A percentile compares a stretch with the other conserved stretches of the same genome.
These are phyloP conservation scores for Coccomyxa sp. DNA, from an alignment of 139 green algal genomes.

Conservation along the genomic window DNA sequence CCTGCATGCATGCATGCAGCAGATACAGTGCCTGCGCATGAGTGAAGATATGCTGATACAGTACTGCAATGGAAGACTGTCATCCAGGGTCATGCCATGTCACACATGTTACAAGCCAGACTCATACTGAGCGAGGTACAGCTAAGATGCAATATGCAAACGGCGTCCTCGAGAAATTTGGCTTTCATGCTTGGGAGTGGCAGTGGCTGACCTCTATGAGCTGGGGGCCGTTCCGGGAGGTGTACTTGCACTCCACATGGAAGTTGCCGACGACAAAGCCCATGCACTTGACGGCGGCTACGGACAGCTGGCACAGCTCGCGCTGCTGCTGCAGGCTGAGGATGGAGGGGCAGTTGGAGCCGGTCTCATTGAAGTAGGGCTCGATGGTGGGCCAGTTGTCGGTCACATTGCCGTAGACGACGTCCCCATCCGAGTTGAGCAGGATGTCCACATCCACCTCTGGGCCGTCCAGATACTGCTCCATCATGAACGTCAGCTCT, in stretches of 20 bases:
- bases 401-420: conserved; percentile 80
- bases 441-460: conserved; percentile 88
- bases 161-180: too few species aligned
- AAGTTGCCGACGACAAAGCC: conserved; percentile 65
- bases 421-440: conserved; percentile 57
- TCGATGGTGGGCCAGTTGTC: conserved; percentile 82
- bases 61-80: too few species aligned
- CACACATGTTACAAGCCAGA: too few species aligned
- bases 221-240: conserved; percentile 30
- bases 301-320: conserved; percentile 71
- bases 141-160: too few species aligned
- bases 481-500: conserved; percentile 71
- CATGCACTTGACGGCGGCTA: conserved; percentile 56
- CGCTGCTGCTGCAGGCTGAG: conserved; percentile 66
- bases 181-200: too few species aligned
- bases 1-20: conserved; percentile 48
- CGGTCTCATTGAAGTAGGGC: conserved; percentile 94
- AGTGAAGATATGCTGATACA: too few species aligned
- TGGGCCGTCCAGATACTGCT: conserved; percentile 84
- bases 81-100: too few species aligned
- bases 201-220: conserved; percentile 41
- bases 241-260: conserved; percentile 91
- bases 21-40: too few species aligned
- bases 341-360: conserved; percentile 77
- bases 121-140: too few species aligned